Evolutionary conservation across 2,329 filamentous ascomycete genomes (phyloP).

Genomic region (Emergomyces pasteurianus): DNA sequence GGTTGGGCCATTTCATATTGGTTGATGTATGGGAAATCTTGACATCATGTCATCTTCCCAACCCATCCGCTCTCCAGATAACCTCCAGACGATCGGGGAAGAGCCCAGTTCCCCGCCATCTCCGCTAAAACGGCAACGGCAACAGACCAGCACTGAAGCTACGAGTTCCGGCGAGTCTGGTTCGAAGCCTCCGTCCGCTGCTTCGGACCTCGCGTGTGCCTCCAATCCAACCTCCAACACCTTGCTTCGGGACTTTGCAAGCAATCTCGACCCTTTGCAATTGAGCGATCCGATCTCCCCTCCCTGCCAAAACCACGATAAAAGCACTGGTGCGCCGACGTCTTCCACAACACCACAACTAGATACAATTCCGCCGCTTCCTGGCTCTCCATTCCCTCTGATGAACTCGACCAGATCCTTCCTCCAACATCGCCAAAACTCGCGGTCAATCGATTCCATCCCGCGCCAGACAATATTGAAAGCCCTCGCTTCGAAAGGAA

Average conservation of each 20-base stretch:
- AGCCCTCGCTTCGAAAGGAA: constrained; percentile 51
- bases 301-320: constrained; percentile 12
- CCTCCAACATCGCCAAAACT: constrained; percentile 37
- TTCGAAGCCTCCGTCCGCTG: constrained; percentile 16
- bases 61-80: constrained; percentile 9
- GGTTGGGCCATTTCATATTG: background rate
- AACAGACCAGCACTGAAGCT: constrained; percentile 8
- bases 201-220: constrained; percentile 13
- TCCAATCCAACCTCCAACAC: constrained; percentile 11
- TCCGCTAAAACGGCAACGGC: background rate
- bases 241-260: constrained; percentile 33
- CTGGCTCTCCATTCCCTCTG: constrained; percentile 14
- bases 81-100: constrained; percentile 7
- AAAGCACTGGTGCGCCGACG: constrained; percentile 12
- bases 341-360: constrained; percentile 12
- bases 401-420: constrained; percentile 25
- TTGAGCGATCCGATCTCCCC: constrained; percentile 23
- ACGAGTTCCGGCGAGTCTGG: constrained; percentile 8
- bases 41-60: constrained; percentile 6
- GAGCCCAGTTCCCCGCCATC: constrained; percentile 6
- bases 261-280: constrained; percentile 32
- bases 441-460: constrained; percentile 52
- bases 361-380: background rate
- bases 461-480: constrained; percentile 75
- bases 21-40: background rate